A percentile compares a stretch with the other conserved stretches of the same genome.
phyloP scores from a whole-genome alignment of 768 basidiomycete genomes.

The Psilocybe sp. region DNA sequence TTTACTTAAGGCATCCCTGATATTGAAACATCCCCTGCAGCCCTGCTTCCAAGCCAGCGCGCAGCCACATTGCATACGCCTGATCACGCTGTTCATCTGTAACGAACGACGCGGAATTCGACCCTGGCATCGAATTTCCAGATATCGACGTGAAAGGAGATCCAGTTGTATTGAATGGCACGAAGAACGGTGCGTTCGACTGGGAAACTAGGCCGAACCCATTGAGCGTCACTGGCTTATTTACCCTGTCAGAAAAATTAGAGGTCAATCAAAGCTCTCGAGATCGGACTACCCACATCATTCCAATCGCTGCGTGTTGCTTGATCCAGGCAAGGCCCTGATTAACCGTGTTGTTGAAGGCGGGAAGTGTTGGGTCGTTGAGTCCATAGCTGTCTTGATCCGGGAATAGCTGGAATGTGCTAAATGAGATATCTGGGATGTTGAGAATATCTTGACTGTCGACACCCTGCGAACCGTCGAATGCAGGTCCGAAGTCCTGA shows the following conservation, averaged over 20 bases:
- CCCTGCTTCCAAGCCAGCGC: slow-evolving; percentile 38
- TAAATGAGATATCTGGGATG: slow-evolving; percentile 56
- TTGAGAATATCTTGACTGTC: slow-evolving; percentile 63
- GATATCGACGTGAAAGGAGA: slow-evolving; percentile 36
- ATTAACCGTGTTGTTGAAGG: slow-evolving; percentile 52
- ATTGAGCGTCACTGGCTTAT: slow-evolving; percentile 52
- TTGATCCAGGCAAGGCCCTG: slow-evolving; percentile 57
- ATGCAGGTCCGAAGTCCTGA: slow-evolving; percentile 42
- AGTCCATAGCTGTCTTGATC: slow-evolving; percentile 58
- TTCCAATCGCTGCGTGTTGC: slow-evolving; percentile 40
- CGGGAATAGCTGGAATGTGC: slow-evolving; percentile 67
- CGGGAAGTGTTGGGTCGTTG: slow-evolving; percentile 43
- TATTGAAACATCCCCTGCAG: slow-evolving; percentile 48
- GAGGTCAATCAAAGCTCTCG: not conserved
- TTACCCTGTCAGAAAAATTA: slow-evolving; percentile 32
- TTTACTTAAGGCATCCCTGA: slow-evolving; percentile 27
- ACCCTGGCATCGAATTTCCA: slow-evolving; percentile 10
- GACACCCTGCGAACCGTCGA: slow-evolving; percentile 63
- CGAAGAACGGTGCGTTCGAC: slow-evolving; percentile 47
- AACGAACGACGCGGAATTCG: slow-evolving; percentile 38
- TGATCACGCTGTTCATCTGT: slow-evolving; percentile 50
- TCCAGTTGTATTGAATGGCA: slow-evolving; percentile 57
- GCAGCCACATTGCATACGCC: slow-evolving; percentile 54
- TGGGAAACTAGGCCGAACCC: slow-evolving; percentile 66
- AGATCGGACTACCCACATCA: slow-evolving; percentile 32